Evolutionary conservation across 2,329 filamentous ascomycete genomes (phyloP).

Genomic region (Penicillium hordei): DNA sequence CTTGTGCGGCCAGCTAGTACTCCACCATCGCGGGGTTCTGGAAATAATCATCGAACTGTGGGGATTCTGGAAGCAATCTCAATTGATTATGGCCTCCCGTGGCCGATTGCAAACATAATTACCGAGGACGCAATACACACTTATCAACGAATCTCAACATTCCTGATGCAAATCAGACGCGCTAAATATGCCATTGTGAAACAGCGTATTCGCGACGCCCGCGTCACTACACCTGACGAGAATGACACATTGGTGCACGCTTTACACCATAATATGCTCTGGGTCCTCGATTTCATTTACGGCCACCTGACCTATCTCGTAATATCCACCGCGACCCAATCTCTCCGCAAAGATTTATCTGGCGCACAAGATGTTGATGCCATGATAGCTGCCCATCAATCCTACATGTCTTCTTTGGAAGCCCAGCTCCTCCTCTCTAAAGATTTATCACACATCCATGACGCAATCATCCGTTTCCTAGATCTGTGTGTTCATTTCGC

Average conservation of each 20-base stretch:
- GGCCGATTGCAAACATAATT: conserved; percentile 70
- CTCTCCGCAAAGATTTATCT: conserved; percentile 59
- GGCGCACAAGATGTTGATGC: conserved; percentile 71
- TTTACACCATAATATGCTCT: conserved; percentile 68
- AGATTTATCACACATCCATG: conserved; percentile 68
- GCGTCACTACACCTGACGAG: conserved; percentile 31
- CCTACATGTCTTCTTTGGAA: conserved; percentile 62
- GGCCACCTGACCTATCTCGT: conserved; percentile 75
- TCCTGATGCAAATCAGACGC: conserved; percentile 75
- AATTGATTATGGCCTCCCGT: conserved; percentile 66
- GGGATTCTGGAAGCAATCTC: conserved; percentile 62
- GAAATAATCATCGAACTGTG: conserved; percentile 58
- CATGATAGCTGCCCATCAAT: conserved; percentile 70
- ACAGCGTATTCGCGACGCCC: conserved; percentile 38
- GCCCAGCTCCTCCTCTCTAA: conserved; percentile 68
- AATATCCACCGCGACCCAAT: conserved; percentile 59
- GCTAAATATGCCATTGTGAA: conserved; percentile 66
- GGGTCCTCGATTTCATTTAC: conserved; percentile 74
- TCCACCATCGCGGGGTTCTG: conserved; percentile 38
- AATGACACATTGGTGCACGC: conserved; percentile 40
- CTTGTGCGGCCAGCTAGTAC: conserved; percentile 54
- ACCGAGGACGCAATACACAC: conserved; percentile 61
- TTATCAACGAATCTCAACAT: conserved; percentile 72
- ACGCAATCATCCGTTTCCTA: conserved; percentile 71
- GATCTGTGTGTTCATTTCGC: conserved; percentile 72